Evolutionary conservation across 345 rosid species (phyloP).

Genomic region (Sisymbrium irio): DNA sequence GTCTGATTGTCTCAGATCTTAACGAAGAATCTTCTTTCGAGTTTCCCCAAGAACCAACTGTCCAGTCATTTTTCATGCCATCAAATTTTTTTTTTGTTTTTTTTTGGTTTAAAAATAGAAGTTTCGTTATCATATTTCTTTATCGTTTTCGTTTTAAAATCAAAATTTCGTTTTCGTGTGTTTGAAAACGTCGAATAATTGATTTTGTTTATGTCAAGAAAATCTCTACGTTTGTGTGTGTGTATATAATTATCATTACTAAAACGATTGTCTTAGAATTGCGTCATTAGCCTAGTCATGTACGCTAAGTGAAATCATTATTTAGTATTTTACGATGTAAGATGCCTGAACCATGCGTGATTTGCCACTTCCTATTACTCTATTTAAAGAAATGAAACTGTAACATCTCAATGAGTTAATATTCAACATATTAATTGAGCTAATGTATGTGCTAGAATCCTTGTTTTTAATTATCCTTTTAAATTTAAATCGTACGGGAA

Average conservation of each 20-base stretch:
- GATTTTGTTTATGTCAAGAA: background rate
- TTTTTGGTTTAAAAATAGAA: no score
- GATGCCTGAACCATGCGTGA: background rate
- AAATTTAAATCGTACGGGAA: background rate
- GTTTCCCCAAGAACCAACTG: background rate
- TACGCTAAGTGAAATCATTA: background rate
- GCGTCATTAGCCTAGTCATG: constrained; percentile 3
- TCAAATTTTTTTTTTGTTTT: no score
- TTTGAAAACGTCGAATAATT: background rate
- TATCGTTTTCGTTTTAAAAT: no score
- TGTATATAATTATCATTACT: background rate
- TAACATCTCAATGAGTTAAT: background rate
- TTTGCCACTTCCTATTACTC: background rate
- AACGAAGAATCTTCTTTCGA: constrained; percentile 8
- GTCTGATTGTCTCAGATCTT: background rate
- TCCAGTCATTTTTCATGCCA: background rate
- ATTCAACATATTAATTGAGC: background rate
- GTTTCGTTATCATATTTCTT: background rate
- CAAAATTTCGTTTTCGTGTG: background rate
- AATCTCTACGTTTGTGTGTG: background rate
- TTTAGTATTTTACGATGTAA: background rate
- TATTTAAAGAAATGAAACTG: constrained; percentile 7
- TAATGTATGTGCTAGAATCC: no score
- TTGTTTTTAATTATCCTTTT: background rate
- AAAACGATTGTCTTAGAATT: background rate